Conservation (phyloP, 2,329 filamentous ascomycete genomes). For the Paramyrothecium roridum region DNA sequence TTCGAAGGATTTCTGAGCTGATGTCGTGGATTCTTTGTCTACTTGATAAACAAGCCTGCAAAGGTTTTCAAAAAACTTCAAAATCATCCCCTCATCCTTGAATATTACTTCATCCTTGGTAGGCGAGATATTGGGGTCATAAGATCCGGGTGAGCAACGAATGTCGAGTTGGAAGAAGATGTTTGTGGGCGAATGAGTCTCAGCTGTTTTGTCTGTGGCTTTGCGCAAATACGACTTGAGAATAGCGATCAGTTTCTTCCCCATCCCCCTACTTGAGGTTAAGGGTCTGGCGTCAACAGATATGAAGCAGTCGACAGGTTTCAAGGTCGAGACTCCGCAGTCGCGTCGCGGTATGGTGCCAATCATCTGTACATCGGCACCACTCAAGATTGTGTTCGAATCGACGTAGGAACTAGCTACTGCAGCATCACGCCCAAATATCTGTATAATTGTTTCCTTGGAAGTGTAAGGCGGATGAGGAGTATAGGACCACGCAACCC, state of each 20-base stretch:
- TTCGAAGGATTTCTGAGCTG: background rate
- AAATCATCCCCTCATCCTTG: conserved; percentile 43
- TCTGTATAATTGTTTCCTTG: conserved; percentile 58
- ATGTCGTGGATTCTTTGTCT: background rate
- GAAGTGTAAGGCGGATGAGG: conserved; percentile 47
- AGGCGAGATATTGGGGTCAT: conserved; percentile 71
- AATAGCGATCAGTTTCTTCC: conserved; percentile 54
- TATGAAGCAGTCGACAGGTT: conserved; percentile 53
- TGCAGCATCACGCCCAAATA: conserved; percentile 48
- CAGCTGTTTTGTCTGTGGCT: conserved; percentile 16
- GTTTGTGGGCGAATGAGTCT: conserved; percentile 33
- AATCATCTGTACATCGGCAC: conserved; percentile 7
- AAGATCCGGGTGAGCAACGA: conserved; percentile 56
- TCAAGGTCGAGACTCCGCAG: conserved; percentile 39
- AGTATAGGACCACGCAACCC: conserved; percentile 57
- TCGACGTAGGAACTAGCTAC: conserved; percentile 21
- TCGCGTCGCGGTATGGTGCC: conserved; percentile 55
- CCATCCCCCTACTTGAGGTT: conserved; percentile 47
- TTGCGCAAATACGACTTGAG: conserved; percentile 49
- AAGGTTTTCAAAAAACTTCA: conserved; percentile 43
- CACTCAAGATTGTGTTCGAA: conserved; percentile 43
- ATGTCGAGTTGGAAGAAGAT: conserved; percentile 65
- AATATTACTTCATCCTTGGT: conserved; percentile 72
- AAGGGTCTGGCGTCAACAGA: conserved; percentile 69
- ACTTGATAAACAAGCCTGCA: conserved; percentile 36